Evolutionary conservation across 2,329 filamentous ascomycete genomes (phyloP), one percentile per base, ranked within the genome.

Genomic region (Macrophomina tecta): DNA sequence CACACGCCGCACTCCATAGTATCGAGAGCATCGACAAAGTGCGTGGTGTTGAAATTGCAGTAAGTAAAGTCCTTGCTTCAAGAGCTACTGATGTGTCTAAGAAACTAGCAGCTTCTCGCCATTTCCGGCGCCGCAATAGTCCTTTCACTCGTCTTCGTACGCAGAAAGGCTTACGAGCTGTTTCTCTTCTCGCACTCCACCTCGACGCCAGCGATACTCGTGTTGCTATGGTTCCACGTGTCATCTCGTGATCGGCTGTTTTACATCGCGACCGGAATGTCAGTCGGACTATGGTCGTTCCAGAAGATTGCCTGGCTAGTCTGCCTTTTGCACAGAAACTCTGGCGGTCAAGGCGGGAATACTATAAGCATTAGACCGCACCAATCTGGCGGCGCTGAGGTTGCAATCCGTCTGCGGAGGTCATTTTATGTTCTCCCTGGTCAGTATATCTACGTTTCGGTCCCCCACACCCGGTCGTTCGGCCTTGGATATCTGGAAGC

Each of bases 101-200:
- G 11, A 5, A 5, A 11, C 36, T 38, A 38, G 11, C 36, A 38
- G 68, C 49, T 69, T 7, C 46, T 69, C 3, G 68, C 68, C 3
- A 38, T 65, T 14, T 38, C 65, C 11, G 28, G 32, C 4, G 58
- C 67, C 8, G 16, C 69, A n/a, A 56, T n/a, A 18, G 6, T 14
- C 23, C 38, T 67, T 16, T 68, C 65, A 2, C 56, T 70, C 40
- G 9, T 69, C 2, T 62, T 64, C 30, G n/a, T 69, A 18, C 66
- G 68, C 12, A 63, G 68, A 40, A 66, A 64, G 5, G 66, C 67
- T 34, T 70, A 69, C 38, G 69, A 70, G 34, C 8, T 70, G 1
- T 70, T 70, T 40, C 60, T 68, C 2, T 66, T 67, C 18, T 62
- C 49, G 1, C 66, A 70, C 34, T 38, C 67, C 1, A 14, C 65